phyloP scores from a whole-genome alignment of 768 basidiomycete species.

The Gautieria morchelliformis region DNA sequence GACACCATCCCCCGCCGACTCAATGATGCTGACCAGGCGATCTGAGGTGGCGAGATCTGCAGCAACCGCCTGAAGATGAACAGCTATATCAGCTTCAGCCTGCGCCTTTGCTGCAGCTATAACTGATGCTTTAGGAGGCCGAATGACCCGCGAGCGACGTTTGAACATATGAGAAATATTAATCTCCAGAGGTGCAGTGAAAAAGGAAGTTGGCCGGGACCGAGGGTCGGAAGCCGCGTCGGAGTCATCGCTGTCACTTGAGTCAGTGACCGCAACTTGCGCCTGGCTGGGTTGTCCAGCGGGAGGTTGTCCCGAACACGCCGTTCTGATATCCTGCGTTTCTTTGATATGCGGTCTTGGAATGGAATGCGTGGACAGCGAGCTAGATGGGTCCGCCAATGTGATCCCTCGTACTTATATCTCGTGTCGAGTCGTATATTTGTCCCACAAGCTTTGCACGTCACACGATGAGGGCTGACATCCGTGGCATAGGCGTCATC shows the following conservation, averaged over 20 bases:
- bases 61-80: neutral
- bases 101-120: neutral
- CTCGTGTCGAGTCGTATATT: constrained; percentile 60
- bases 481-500: constrained; percentile 43
- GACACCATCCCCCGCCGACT: neutral
- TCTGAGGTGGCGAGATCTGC: neutral
- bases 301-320: neutral
- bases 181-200: constrained; percentile 5
- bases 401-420: constrained; percentile 54
- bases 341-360: constrained; percentile 6
- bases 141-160: neutral
- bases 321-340: neutral
- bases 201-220: constrained; percentile 5
- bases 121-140: neutral
- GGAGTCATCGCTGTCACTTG: constrained; percentile 4
- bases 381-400: constrained; percentile 56
- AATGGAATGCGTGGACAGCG: constrained; percentile 31
- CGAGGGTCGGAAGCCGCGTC: constrained; percentile 8
- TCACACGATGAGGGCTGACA: constrained; percentile 40
- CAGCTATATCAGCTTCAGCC: neutral
- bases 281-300: neutral
- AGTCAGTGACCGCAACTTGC: neutral
- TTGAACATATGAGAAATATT: constrained; percentile 4
- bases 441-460: constrained; percentile 44
- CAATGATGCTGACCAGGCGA: neutral